phyloP scores from a whole-genome alignment of 768 basidiomycete genomes.

The Amanita pseudoporphyria region DNA sequence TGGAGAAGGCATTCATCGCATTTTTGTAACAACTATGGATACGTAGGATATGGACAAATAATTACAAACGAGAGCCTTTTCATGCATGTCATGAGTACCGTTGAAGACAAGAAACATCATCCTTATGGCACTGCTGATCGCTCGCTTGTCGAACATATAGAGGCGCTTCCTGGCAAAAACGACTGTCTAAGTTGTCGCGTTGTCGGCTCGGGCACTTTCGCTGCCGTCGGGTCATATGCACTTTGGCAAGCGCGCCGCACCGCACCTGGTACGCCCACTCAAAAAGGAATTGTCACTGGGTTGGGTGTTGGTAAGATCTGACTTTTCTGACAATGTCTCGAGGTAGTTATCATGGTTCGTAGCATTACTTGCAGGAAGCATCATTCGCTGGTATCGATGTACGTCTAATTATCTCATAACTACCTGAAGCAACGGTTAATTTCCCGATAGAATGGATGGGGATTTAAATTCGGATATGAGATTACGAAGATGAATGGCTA shows the following conservation, averaged over 20 bases:
- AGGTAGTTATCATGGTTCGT: neutral
- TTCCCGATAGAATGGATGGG: no score
- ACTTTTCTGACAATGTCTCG: neutral
- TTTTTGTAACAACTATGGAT: no score
- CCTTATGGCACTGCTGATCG: conserved; percentile 1
- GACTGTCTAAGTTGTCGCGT: conserved; percentile 59
- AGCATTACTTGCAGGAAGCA: conserved; percentile 29
- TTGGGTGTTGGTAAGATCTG: conserved; percentile 46
- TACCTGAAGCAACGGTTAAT: no score
- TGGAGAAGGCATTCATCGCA: no score
- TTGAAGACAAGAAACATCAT: neutral
- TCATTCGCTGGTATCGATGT: conserved; percentile 29
- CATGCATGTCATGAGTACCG: neutral
- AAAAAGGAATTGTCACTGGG: conserved; percentile 53
- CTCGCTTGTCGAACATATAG: conserved; percentile 1
- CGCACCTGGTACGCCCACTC: conserved; percentile 50
- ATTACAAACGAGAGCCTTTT: no score
- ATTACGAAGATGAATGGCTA: no score
- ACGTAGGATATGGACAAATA: no score
- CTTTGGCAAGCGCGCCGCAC: conserved; percentile 51
- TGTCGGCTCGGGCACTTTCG: conserved; percentile 56
- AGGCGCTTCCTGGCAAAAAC: neutral
- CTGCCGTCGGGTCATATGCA: conserved; percentile 57
- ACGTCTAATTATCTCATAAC: neutral
- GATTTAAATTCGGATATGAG: no score